A percentile compares a stretch with the other conserved stretches of the same genome.
Evolutionary conservation across 2,329 filamentous ascomycete genomes (phyloP).

Genomic region (Clonostachys byssicola): DNA sequence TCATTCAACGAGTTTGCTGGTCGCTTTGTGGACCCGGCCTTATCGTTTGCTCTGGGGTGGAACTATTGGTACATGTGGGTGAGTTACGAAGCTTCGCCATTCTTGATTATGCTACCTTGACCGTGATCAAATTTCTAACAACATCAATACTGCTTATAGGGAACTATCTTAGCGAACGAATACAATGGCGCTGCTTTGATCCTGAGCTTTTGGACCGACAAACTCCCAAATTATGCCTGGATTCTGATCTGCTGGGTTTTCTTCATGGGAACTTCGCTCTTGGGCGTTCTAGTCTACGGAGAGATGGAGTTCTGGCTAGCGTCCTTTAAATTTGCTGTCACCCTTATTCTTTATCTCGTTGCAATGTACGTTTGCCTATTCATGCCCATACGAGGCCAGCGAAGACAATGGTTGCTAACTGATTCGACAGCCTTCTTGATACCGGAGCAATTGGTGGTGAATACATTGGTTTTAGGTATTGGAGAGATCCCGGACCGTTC

Average conservation of each 20-base stretch:
- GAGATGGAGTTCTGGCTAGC: slow-evolving; percentile 8
- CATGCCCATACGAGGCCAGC: background rate
- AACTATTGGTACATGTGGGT: slow-evolving; percentile 9
- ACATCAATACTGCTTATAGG: background rate
- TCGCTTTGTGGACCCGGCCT: slow-evolving; percentile 5
- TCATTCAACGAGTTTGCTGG: slow-evolving; percentile 7
- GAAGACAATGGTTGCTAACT: background rate
- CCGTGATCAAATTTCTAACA: background rate
- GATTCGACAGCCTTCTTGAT: slow-evolving; percentile 6
- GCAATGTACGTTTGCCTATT: background rate
- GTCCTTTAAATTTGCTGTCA: background rate
- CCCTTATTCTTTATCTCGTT: background rate
- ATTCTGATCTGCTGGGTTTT: slow-evolving; percentile 6
- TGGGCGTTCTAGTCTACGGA: slow-evolving; percentile 6
- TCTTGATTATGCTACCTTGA: too few relatives aligned
- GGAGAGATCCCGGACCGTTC: slow-evolving; percentile 1
- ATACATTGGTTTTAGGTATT: slow-evolving; percentile 7
- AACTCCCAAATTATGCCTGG: slow-evolving; percentile 7
- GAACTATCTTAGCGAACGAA: slow-evolving; percentile 4
- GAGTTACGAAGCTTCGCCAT: background rate
- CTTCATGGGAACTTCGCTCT: slow-evolving; percentile 7
- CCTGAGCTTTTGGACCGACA: slow-evolving; percentile 1
- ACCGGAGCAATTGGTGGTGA: slow-evolving; percentile 11
- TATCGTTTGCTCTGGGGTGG: slow-evolving; percentile 6
- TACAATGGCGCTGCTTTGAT: background rate